phyloP scores from a whole-genome alignment of 345 rosid genomes.

The Hibiscus tridactylites region DNA sequence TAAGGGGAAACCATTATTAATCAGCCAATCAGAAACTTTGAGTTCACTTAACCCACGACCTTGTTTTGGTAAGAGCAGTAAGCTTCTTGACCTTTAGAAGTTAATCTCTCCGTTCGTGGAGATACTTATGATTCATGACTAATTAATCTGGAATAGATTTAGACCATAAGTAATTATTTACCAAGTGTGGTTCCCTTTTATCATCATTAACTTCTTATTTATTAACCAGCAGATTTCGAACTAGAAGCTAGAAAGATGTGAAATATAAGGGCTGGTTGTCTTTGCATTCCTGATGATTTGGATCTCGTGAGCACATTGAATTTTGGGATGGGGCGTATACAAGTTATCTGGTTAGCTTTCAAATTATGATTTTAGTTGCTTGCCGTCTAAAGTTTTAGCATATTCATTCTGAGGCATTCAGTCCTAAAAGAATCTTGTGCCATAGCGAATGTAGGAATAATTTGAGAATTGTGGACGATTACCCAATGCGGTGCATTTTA shows the following conservation, averaged over 20 bases:
- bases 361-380: conserved; percentile 4
- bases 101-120: background rate
- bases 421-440: conserved; percentile 7
- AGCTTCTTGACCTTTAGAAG: background rate
- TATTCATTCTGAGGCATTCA: conserved; percentile 21
- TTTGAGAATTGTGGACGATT: conserved; percentile 4
- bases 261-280: conserved; percentile 23
- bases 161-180: background rate
- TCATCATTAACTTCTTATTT: background rate
- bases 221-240: conserved; percentile 17
- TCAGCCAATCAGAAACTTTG: background rate
- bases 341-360: conserved; percentile 8
- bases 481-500: background rate
- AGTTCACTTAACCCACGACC: background rate
- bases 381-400: conserved; percentile 14
- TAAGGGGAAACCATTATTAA: background rate
- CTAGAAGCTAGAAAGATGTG: conserved; percentile 24
- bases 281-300: conserved; percentile 18
- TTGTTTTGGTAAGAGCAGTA: background rate
- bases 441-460: conserved; percentile 25
- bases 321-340: conserved; percentile 27
- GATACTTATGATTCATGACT: background rate
- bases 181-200: background rate
- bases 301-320: conserved; percentile 22
- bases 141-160: background rate